Evolutionary conservation across 495 filamentous ascomycete genomes (phyloP).

Genomic region (Niebla homalea): DNA sequence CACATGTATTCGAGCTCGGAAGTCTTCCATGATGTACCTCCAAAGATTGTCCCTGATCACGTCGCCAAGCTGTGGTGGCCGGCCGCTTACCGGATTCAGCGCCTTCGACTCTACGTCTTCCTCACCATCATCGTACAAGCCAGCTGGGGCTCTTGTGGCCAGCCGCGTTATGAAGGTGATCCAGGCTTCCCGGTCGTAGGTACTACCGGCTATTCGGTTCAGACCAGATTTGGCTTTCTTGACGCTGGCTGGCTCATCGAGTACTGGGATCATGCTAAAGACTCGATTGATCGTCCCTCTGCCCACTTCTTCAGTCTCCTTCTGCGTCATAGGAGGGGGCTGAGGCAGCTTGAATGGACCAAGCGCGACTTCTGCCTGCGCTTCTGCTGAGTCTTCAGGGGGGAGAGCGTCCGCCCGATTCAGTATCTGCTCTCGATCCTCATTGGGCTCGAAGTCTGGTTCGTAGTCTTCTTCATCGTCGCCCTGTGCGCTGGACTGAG

Average conservation of each 20-base stretch:
- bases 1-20: conserved; percentile 69
- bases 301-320: conserved; percentile 53
- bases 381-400: conserved; percentile 33
- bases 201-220: conserved; percentile 70
- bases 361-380: conserved; percentile 43
- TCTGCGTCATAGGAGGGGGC: conserved; percentile 56
- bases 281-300: conserved; percentile 58
- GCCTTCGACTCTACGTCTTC: conserved; percentile 19
- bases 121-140: conserved; percentile 39
- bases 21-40: conserved; percentile 79
- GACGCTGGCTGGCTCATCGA: conserved; percentile 47
- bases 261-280: conserved; percentile 57
- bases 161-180: conserved; percentile 72
- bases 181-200: conserved; percentile 83
- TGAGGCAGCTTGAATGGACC: conserved; percentile 65
- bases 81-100: conserved; percentile 7
- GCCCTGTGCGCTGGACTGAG: conserved; percentile 18
- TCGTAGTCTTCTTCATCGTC: conserved; percentile 88
- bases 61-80: conserved; percentile 38
- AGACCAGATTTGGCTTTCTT: conserved; percentile 46
- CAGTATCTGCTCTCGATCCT: conserved; percentile 57
- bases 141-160: conserved; percentile 64
- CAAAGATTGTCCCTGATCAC: conserved; percentile 68
- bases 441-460: conserved; percentile 61
- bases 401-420: conserved; percentile 56